These are phyloP conservation scores for Dinochytrium kinnereticum DNA, from an alignment of 371 early-diverging fungal species.

Conservation along the genomic window DNA sequence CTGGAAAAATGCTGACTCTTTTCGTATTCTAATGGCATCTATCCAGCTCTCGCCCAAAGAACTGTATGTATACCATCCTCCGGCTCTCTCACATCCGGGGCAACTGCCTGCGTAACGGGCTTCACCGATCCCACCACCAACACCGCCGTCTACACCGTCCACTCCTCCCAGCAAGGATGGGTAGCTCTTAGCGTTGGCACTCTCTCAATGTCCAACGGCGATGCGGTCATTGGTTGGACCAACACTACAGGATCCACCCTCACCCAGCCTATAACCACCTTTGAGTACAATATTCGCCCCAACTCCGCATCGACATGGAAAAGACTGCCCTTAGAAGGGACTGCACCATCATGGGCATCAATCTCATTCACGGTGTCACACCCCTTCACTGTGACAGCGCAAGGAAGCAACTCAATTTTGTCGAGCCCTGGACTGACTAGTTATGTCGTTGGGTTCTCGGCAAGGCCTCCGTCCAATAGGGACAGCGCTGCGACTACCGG, in stretches of 20 bases:
- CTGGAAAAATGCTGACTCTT: too few relatives aligned
- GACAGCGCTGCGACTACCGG: not conserved
- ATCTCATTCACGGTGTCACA: not conserved
- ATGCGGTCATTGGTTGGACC: constrained; percentile 34
- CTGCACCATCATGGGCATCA: not conserved
- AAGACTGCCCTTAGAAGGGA: not conserved
- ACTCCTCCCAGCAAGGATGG: constrained; percentile 27
- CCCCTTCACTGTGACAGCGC: not conserved
- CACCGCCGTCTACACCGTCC: constrained; percentile 25
- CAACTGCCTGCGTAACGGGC: constrained; percentile 6
- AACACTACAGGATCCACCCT: constrained; percentile 14
- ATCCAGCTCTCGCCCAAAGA: not conserved
- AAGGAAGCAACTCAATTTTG: not conserved
- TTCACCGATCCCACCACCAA: not conserved
- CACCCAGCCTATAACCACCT: not conserved
- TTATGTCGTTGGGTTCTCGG: not conserved
- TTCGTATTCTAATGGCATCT: too few relatives aligned
- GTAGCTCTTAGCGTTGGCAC: constrained; percentile 32
- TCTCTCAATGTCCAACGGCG: constrained; percentile 24
- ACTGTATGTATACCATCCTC: constrained; percentile 9
- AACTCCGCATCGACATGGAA: not conserved
- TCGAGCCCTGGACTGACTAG: not conserved
- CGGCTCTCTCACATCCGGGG: not conserved
- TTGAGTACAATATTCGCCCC: constrained; percentile 2
- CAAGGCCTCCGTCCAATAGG: not conserved